Evolutionary conservation across 257 asterid species (phyloP).

Genomic region (Solanum bulbocastanum): DNA sequence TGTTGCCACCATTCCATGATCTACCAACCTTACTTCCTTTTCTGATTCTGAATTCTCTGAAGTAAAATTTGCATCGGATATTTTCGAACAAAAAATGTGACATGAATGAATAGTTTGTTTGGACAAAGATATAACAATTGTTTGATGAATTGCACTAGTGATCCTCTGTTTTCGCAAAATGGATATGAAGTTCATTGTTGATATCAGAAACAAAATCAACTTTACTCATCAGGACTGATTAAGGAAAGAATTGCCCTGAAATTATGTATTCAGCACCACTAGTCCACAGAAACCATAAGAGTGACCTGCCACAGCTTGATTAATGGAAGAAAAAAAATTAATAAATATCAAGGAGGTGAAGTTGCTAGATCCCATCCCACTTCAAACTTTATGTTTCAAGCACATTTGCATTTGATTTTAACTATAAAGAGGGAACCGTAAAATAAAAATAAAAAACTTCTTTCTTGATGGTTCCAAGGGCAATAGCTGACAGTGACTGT

Average conservation of each 20-base stretch:
- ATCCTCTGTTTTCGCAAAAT: constrained; percentile 14
- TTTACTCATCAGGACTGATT: not conserved
- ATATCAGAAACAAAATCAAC: not conserved
- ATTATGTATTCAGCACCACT: not conserved
- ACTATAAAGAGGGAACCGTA: not conserved
- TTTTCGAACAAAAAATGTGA: constrained; percentile 28
- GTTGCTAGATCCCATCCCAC: not conserved
- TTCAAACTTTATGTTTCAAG: not conserved
- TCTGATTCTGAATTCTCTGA: constrained; percentile 14
- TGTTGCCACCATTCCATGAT: constrained; percentile 14
- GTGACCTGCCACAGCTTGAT: not conserved
- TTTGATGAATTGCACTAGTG: constrained; percentile 39
- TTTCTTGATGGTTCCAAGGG: not conserved
- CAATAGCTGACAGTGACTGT: not conserved
- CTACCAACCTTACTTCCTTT: constrained; percentile 8
- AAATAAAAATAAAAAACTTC: not conserved
- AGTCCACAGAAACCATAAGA: not conserved
- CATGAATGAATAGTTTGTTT: not conserved
- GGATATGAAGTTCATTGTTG: constrained; percentile 28
- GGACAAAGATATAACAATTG: constrained; percentile 18
- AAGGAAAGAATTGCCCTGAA: not conserved
- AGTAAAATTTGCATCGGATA: not conserved
- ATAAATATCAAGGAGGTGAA: not conserved
- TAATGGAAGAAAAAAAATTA: not conserved
- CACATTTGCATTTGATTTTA: not conserved